Evolutionary conservation across 495 filamentous ascomycete species (phyloP).

Genomic region (Massariosphaeria phaeospora): DNA sequence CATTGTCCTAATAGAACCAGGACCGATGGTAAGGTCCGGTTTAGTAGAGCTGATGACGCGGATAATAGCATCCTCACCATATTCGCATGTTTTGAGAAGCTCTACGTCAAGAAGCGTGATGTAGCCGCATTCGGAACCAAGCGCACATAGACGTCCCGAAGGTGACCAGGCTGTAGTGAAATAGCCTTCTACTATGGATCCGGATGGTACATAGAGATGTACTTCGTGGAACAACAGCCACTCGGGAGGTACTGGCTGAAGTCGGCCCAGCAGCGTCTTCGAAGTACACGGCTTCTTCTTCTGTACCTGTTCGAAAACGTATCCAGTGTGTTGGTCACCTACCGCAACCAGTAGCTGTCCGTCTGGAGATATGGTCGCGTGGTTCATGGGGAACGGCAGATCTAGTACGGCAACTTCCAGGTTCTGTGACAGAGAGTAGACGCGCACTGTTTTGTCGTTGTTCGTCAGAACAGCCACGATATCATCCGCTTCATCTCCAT

Average conservation of each 20-base stretch:
- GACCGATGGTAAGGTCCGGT: conserved; percentile 39
- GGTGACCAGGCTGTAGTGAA: conserved; percentile 71
- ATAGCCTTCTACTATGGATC: conserved; percentile 42
- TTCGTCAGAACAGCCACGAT: conserved; percentile 70
- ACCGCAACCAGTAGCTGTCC: conserved; percentile 75
- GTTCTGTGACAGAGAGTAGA: conserved; percentile 65
- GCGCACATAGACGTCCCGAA: conserved; percentile 60
- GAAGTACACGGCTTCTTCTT: conserved; percentile 5
- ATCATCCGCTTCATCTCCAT: conserved; percentile 47
- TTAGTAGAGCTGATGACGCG: conserved; percentile 44
- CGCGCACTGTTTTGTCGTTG: conserved; percentile 80
- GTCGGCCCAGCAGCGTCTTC: conserved; percentile 23
- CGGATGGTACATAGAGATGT: conserved; percentile 32
- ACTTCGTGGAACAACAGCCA: conserved; percentile 35
- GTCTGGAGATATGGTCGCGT: conserved; percentile 85
- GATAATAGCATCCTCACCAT: conserved; percentile 45
- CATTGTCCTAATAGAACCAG: conserved; percentile 85
- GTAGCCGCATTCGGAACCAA: conserved; percentile 67
- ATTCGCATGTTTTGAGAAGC: conserved; percentile 42
- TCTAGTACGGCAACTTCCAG: conserved; percentile 61
- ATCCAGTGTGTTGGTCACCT: conserved; percentile 76
- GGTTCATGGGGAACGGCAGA: conserved; percentile 81
- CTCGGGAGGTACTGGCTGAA: conserved; percentile 18
- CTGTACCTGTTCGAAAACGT: conserved; percentile 60
- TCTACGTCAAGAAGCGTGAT: conserved; percentile 63